phyloP scores from a whole-genome alignment of 306 rosid species.

The Biancaea sappan region DNA sequence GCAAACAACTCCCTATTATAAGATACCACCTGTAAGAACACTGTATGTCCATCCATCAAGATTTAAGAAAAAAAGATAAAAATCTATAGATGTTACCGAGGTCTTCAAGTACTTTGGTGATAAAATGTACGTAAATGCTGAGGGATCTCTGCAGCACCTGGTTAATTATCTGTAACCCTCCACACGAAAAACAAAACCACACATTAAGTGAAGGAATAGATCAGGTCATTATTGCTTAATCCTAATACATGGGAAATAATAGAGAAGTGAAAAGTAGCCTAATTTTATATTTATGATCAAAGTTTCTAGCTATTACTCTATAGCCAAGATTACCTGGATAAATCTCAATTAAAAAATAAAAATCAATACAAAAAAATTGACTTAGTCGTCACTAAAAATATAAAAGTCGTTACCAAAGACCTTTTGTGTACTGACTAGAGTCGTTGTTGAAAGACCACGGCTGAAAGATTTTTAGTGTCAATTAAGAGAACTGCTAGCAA shows the following conservation, averaged over 20 bases:
- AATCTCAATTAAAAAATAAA: background rate
- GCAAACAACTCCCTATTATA: background rate
- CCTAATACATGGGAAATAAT: constrained; percentile 2
- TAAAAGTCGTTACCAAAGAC: no score
- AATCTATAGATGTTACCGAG: background rate
- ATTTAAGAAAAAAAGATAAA: background rate
- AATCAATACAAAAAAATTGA: no score
- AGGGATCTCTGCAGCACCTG: constrained; percentile 43
- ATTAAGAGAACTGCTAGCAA: no score
- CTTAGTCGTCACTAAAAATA: no score
- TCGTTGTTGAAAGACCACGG: no score
- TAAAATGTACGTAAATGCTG: background rate
- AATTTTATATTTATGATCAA: constrained; percentile 11
- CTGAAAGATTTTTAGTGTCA: no score
- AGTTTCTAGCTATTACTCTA: background rate
- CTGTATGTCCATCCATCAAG: background rate
- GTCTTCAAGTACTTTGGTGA: background rate
- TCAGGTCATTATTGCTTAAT: constrained; percentile 13
- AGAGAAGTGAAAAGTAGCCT: constrained; percentile 11
- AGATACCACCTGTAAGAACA: background rate
- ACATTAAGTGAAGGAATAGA: constrained; percentile 35
- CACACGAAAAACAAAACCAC: constrained; percentile 29
- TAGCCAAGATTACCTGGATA: constrained; percentile 1
- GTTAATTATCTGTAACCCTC: constrained; percentile 75
- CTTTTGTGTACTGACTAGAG: no score